Evolutionary conservation across 2,329 filamentous ascomycete genomes (phyloP).

Genomic region (Xylariaceae sp.): DNA sequence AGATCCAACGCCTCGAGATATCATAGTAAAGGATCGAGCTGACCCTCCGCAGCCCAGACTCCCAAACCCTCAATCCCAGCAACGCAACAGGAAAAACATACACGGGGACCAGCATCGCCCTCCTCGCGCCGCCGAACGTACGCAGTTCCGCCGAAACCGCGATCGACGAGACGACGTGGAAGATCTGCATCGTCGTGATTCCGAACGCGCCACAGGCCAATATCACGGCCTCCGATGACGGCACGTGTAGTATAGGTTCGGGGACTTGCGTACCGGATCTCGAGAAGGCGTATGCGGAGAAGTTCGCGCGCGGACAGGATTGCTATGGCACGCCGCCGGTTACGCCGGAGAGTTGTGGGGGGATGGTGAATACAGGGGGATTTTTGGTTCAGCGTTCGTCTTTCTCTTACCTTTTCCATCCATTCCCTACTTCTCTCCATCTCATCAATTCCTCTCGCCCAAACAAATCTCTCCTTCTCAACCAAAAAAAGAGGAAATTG

Average conservation of each 20-base stretch:
- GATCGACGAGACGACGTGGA: constrained; percentile 28
- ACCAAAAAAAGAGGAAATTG: constrained; percentile 9
- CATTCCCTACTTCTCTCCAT: too few relatives aligned
- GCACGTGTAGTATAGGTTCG: constrained; percentile 20
- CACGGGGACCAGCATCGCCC: constrained; percentile 28
- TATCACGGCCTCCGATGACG: constrained; percentile 14
- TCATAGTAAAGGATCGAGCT: not conserved
- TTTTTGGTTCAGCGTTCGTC: constrained; percentile 25
- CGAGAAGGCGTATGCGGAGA: constrained; percentile 25
- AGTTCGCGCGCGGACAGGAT: constrained; percentile 24
- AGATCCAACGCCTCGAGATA: too few relatives aligned
- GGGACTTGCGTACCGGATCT: constrained; percentile 27
- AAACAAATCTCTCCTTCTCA: too few relatives aligned
- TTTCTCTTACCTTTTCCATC: too few relatives aligned
- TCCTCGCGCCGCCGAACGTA: constrained; percentile 20
- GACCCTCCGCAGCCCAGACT: constrained; percentile 19
- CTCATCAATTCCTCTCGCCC: too few relatives aligned
- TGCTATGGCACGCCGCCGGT: constrained; percentile 26
- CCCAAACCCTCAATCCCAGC: constrained; percentile 21
- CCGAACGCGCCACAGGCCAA: constrained; percentile 21
- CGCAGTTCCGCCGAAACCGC: constrained; percentile 15
- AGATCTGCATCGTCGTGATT: constrained; percentile 27
- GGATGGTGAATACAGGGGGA: constrained; percentile 16
- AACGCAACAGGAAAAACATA: constrained; percentile 22
- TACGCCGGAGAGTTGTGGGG: constrained; percentile 26